Percentiles rank a stretch among this genome's conserved stretches.
These are phyloP conservation scores for Phaeotremella skinneri DNA, from an alignment of 768 basidiomycete species.

Conservation along the genomic window DNA sequence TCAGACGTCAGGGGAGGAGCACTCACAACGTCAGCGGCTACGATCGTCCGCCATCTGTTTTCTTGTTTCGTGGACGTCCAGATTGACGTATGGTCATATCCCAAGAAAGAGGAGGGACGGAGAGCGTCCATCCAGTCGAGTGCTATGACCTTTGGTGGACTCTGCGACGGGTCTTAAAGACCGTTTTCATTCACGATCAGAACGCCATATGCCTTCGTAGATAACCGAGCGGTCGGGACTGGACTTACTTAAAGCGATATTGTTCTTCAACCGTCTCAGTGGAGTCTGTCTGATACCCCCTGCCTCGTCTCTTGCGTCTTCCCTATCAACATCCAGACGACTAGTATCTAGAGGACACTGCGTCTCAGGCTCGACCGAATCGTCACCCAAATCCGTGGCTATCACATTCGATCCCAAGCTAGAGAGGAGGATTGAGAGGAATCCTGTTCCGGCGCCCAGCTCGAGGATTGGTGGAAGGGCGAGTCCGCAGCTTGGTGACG, in stretches of 20 bases:
- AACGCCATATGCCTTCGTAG: not conserved
- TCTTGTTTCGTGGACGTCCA: slow-evolving; percentile 6
- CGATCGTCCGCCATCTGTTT: slow-evolving; percentile 24
- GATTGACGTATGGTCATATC: slow-evolving; percentile 8
- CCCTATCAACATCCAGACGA: not conserved
- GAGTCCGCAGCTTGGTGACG: not conserved
- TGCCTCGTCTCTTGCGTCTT: not conserved
- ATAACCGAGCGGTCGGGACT: no score
- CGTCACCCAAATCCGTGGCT: slow-evolving; percentile 36
- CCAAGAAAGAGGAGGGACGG: not conserved
- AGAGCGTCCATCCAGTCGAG: slow-evolving; percentile 42
- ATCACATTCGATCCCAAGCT: slow-evolving; percentile 33
- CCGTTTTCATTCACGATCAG: not conserved
- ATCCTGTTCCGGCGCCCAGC: slow-evolving; percentile 48
- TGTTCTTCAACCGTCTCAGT: slow-evolving; percentile 23
- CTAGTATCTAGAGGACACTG: not conserved
- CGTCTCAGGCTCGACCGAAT: slow-evolving; percentile 5
- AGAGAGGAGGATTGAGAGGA: slow-evolving; percentile 42
- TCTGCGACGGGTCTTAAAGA: slow-evolving; percentile 3
- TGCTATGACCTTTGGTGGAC: slow-evolving; percentile 9
- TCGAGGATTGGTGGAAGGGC: slow-evolving; percentile 29
- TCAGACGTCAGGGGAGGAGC: not conserved
- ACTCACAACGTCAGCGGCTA: slow-evolving; percentile 50
- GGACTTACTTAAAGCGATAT: slow-evolving; percentile 37
- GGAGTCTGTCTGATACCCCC: slow-evolving; percentile 23